phyloP scores from a whole-genome alignment of 1,284 basidiomycete genomes.

The Fomitopsis pinicola region DNA sequence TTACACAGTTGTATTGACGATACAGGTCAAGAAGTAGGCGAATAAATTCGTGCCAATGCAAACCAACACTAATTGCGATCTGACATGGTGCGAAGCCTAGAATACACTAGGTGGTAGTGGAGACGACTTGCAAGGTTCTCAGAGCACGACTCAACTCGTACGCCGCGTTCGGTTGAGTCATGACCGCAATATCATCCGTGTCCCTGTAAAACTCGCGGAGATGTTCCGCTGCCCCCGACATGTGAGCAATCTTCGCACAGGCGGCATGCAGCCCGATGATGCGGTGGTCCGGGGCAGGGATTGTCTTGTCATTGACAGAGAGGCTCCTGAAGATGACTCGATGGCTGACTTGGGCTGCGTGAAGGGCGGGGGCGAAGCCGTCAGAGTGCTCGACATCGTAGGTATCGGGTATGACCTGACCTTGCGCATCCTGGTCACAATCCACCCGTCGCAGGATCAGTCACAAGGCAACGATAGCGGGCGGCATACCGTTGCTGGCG shows the following conservation, averaged over 20 bases:
- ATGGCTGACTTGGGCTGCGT: neutral
- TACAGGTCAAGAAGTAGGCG: neutral
- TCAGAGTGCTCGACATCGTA: neutral
- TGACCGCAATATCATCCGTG: constrained; percentile 7
- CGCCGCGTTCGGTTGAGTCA: constrained; percentile 10
- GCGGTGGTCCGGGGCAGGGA: constrained; percentile 3
- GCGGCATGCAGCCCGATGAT: constrained; percentile 12
- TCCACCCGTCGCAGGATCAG: too few relatives aligned
- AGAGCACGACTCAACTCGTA: constrained; percentile 9
- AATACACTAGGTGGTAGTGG: too few relatives aligned
- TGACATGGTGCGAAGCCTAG: too few relatives aligned
- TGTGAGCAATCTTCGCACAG: constrained; percentile 10
- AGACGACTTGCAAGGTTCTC: neutral
- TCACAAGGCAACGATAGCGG: neutral
- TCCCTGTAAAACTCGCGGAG: constrained; percentile 11
- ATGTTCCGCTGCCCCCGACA: constrained; percentile 9
- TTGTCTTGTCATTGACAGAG: neutral
- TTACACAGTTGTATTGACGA: too few relatives aligned
- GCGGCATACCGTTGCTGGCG: constrained; percentile 1
- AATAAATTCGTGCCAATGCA: too few relatives aligned
- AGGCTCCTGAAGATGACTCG: neutral
- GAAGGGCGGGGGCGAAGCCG: too few relatives aligned
- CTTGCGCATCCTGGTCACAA: neutral
- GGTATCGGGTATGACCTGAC: neutral
- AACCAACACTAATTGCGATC: too few relatives aligned